Base-by-base conservation (phyloP, 257 asterid genomes). In the Linaria vulgaris region DNA sequence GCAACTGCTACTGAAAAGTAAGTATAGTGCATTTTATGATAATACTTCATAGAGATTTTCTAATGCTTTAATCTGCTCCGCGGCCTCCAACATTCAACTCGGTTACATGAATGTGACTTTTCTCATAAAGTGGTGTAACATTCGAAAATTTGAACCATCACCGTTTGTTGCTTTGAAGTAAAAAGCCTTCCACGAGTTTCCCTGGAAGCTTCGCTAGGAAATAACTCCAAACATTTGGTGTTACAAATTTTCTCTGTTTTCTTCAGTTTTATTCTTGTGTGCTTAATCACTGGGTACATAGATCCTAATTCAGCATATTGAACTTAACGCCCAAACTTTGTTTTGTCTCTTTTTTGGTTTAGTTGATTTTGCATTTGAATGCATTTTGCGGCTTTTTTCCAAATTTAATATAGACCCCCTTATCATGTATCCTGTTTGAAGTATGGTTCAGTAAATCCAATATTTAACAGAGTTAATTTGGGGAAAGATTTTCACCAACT, bases 1-100 rank as follows among this genome's bases (percentile, higher is more conserved):
- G 98, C 98, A 66, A 88, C 98, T 41, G 98, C 98, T 50, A 91
- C 98, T 53, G 95, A 80, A 70, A 91, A 85, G 98, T 91, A 80
- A 71, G 94, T 72, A 58, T 27, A 22, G 15, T 34, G 70, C 66
- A 63, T 66, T 65, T 27, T 37, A 13, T 3, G 51, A 57, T 58
- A 31, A 15, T 17, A 6, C 34, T 6, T 13, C 21, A 39, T 69
- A 21, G 38, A 14, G 17, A 5, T 45, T 14, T 55, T 43, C 57
- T 52, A 24, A 47, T 66, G 61, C 22, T 39, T 19, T 34, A 25
- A 8, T 11, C 4, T 17, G 62, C 27, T 17, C 67, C 9, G 19
- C 12, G 24, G 22, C 47, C 65, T 64, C 48, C 38, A 43, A 52
- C 14, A 24, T 24, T 56, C 53, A 24, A 19, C 61, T 30, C 71